These are phyloP conservation scores for Colletotrichum incanum DNA, from an alignment of 2,329 filamentous ascomycete species.

Conservation along the genomic window DNA sequence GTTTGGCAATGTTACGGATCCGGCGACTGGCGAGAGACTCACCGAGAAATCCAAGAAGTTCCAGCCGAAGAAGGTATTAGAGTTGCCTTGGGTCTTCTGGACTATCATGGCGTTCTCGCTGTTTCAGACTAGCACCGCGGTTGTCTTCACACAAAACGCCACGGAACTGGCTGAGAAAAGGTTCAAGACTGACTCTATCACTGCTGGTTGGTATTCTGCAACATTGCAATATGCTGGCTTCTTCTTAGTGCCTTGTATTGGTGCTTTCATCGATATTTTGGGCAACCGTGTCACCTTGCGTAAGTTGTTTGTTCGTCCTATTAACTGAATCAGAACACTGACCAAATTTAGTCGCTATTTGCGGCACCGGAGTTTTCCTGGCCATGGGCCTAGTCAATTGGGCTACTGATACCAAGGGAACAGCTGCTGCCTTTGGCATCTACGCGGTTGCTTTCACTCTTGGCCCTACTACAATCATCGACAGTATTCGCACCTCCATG, in stretches of 20 bases:
- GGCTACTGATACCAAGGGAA: slow-evolving; percentile 64
- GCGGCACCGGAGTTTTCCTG: slow-evolving; percentile 60
- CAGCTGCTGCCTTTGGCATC: slow-evolving; percentile 72
- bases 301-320: slow-evolving; percentile 32
- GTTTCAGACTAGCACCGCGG: slow-evolving; percentile 71
- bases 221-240: slow-evolving; percentile 69
- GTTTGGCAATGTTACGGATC: slow-evolving; percentile 65
- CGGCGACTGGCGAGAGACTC: slow-evolving; percentile 72
- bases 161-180: slow-evolving; percentile 74
- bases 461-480: slow-evolving; percentile 73
- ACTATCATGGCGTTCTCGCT: slow-evolving; percentile 67
- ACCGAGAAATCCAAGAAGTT: slow-evolving; percentile 73
- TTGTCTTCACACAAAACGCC: slow-evolving; percentile 70
- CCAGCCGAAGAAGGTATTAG: slow-evolving; percentile 68
- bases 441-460: slow-evolving; percentile 70
- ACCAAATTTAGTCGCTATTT: slow-evolving; percentile 53
- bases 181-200: slow-evolving; percentile 68
- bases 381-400: slow-evolving; percentile 70
- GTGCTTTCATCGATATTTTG: slow-evolving; percentile 69
- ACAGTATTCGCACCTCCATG: slow-evolving; percentile 72
- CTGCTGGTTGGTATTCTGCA: slow-evolving; percentile 74
- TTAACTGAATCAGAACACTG: neutral
- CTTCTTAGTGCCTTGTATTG: slow-evolving; percentile 71
- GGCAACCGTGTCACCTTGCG: slow-evolving; percentile 66
- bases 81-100: slow-evolving; percentile 75